phyloP scores from a whole-genome alignment of 768 basidiomycete genomes.

The Suillus cothurnatus region DNA sequence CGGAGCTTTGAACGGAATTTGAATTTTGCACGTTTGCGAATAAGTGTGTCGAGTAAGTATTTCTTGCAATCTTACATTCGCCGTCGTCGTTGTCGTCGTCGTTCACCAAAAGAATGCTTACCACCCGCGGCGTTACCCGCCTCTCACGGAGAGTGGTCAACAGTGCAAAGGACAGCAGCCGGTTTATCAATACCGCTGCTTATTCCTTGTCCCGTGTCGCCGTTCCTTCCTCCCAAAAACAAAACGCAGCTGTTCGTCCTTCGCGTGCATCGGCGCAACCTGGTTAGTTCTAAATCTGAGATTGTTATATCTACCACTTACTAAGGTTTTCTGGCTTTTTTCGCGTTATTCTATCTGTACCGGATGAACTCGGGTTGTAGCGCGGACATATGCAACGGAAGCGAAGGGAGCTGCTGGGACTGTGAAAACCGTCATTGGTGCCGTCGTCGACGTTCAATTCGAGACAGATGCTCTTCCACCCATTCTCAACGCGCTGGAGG shows the following conservation, averaged over 20 bases:
- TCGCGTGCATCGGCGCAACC: constrained; percentile 49
- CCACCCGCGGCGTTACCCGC: constrained; percentile 84
- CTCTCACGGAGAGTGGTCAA: constrained; percentile 83
- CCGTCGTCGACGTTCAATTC: constrained; percentile 99
- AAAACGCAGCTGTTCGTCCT: constrained; percentile 50
- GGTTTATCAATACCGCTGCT: constrained; percentile 80
- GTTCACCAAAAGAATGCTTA: constrained; percentile 66
- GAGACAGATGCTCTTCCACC: constrained; percentile 89
- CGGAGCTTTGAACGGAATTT: constrained; percentile 2
- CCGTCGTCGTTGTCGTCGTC: constrained; percentile 23
- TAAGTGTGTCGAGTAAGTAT: constrained; percentile 21
- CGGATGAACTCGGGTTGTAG: constrained; percentile 36
- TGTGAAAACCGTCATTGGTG: constrained; percentile 99
- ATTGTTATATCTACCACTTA: constrained; percentile 6
- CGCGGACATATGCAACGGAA: constrained; percentile 91
- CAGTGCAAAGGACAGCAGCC: constrained; percentile 67
- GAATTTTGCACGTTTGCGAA: constrained; percentile 4
- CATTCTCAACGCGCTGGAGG: constrained; percentile 98
- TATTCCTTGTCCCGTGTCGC: constrained; percentile 57
- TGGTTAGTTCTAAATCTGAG: constrained; percentile 43
- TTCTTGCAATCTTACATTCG: constrained; percentile 28
- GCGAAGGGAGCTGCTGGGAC: constrained; percentile 70
- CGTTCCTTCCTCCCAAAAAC: constrained; percentile 47
- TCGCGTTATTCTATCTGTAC: neutral
- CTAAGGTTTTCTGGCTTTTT: neutral